Base-by-base conservation (phyloP, 176 grass and related monocot species). In the Phoenix dactylifera region DNA sequence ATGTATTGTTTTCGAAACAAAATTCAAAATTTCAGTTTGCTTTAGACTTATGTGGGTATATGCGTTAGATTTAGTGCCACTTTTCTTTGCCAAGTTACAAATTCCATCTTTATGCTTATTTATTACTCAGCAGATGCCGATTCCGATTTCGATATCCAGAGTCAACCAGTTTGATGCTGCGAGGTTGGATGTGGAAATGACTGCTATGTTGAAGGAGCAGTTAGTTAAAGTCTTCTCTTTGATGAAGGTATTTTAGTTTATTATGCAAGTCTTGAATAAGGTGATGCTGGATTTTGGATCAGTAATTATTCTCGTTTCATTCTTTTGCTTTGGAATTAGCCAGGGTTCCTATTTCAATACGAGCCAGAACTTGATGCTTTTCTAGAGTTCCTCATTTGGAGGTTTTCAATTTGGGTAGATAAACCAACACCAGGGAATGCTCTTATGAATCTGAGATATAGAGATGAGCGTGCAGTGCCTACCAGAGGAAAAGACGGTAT, bases 321-420 rank as follows among this genome's bases (percentile, higher is more conserved):
- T 64, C 19, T 4, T 69, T 79, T 77, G 57, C 17, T 95, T 83
- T 32, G 59, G 65, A 71, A 75, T 78, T 78, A 97, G 92, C 87
- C 92, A 69, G 92, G 92, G 72, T 66, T 97, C 74, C 74, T 97
- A 26, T 91, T 91, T 73, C 92, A 97, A 80, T 97, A 97, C 64
- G 92, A 97, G 59, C 87, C 87, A 49, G 87, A 97, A 62, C 81
- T 97, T 15, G 92, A 97, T 80, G 87, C 92, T 62, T 97, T 97
- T 71, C 81, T 97, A 1, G 87, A 97, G 75, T 91, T 91, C 63
- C 87, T 97, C 58, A 88, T 97, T 50, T 97, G 92, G 92, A 91
- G 84, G 75, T 97, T 97, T 78, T 97, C 92, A 6, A 91, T 97
- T 76, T 97, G 92, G 92, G 87, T 91, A 35, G 92, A 97, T 64